Evolutionary conservation across 495 filamentous ascomycete species (phyloP).

Genomic region (Articulospora tetracladia): DNA sequence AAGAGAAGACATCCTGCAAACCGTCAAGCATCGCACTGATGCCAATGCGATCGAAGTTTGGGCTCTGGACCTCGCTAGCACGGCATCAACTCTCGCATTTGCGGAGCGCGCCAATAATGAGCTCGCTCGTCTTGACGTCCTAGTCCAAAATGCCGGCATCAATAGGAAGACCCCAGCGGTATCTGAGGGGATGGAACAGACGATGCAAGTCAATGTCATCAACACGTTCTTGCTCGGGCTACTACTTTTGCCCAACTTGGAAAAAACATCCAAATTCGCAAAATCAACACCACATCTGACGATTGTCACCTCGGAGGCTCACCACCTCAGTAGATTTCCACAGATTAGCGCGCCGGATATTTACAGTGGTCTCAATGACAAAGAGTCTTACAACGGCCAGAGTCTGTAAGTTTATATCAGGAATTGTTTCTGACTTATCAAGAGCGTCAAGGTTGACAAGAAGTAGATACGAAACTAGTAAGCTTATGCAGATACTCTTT

Average conservation of each 20-base stretch:
- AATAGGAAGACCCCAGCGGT: neutral
- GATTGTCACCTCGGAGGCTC: conserved; percentile 12
- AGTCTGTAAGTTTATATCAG: neutral
- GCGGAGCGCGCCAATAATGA: neutral
- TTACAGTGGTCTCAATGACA: neutral
- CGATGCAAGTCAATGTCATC: conserved; percentile 18
- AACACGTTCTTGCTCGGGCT: conserved; percentile 14
- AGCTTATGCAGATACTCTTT: neutral
- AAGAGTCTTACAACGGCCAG: neutral
- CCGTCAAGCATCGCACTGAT: neutral
- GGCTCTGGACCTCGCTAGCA: neutral
- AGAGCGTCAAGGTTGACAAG: too few species aligned
- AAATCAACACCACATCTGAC: neutral
- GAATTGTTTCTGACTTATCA: too few species aligned
- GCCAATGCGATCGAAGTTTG: neutral
- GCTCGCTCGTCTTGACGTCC: neutral
- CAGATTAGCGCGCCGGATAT: neutral
- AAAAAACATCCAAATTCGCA: neutral
- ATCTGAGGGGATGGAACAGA: conserved; percentile 3
- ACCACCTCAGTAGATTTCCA: conserved; percentile 1
- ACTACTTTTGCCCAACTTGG: conserved; percentile 13
- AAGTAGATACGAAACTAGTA: neutral
- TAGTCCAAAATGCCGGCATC: neutral
- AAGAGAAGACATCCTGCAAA: neutral
- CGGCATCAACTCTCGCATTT: neutral